These are phyloP conservation scores for Aureobasidium pullulans DNA, from an alignment of 2,329 filamentous ascomycete genomes.

Conservation along the genomic window DNA sequence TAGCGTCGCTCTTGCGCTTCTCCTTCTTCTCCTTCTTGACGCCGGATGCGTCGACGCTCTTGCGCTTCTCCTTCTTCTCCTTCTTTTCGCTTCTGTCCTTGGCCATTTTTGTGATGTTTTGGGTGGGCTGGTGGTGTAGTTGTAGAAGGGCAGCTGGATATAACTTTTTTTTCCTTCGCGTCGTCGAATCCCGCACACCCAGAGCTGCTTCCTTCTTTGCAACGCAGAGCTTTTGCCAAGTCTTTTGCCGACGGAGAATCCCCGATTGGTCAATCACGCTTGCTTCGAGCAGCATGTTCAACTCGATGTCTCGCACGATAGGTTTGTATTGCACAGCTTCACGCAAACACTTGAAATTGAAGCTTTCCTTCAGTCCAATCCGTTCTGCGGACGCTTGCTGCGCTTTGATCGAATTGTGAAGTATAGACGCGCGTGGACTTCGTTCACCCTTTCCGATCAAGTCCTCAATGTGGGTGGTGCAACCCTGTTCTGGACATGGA, in stretches of 20 bases:
- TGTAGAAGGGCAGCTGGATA: neutral
- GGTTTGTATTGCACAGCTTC: too few species aligned
- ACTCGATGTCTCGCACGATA: too few species aligned
- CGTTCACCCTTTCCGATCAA: too few species aligned
- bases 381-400: too few species aligned
- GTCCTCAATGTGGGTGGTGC: too few species aligned
- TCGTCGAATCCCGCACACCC: neutral
- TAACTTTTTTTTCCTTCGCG: neutral
- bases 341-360: too few species aligned
- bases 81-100: constrained; percentile 35
- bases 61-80: constrained; percentile 31
- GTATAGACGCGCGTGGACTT: too few species aligned
- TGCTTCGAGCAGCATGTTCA: too few species aligned
- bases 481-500: too few species aligned
- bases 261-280: neutral
- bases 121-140: neutral
- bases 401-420: too few species aligned
- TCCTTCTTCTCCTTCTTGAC: constrained; percentile 48
- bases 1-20: constrained; percentile 54
- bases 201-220: neutral
- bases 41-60: constrained; percentile 22
- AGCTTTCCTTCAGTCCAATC: too few species aligned
- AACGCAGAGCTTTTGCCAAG: constrained; percentile 1
- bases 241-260: neutral
- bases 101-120: constrained; percentile 24